Conservation (phyloP, 73 alveolate species). For the Blepharisma stoltei region DNA sequence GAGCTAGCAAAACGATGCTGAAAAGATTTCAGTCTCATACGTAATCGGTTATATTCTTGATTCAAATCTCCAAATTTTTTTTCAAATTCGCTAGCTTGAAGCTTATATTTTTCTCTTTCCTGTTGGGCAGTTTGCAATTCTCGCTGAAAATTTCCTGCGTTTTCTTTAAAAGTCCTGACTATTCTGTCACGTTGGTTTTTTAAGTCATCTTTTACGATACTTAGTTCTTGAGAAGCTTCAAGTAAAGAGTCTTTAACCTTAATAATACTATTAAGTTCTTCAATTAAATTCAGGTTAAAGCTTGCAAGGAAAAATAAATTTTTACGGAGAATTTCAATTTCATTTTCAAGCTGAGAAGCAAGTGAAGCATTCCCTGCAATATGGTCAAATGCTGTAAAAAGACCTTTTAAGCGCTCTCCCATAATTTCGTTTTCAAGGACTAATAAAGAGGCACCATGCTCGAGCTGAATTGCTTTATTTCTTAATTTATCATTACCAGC, state of each 20-base stretch:
- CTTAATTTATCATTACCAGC: constrained; percentile 45
- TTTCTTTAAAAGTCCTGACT: constrained; percentile 1
- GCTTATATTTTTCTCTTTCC: background rate
- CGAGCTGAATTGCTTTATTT: constrained; percentile 50
- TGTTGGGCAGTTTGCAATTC: background rate
- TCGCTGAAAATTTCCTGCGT: background rate
- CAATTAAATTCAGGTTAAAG: background rate
- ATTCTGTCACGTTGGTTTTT: constrained; percentile 13
- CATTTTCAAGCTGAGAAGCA: constrained; percentile 23
- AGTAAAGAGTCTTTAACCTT: background rate
- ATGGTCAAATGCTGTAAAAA: constrained; percentile 36
- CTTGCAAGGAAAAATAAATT: background rate
- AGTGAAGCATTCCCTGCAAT: constrained; percentile 39
- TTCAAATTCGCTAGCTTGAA: background rate
- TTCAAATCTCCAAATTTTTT: constrained; percentile 10
- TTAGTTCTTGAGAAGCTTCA: background rate
- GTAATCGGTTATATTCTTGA: background rate
- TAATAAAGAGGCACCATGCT: constrained; percentile 39
- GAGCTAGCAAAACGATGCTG: too few relatives aligned
- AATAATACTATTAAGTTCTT: background rate
- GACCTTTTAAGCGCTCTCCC: constrained; percentile 49
- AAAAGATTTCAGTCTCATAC: background rate
- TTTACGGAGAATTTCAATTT: background rate
- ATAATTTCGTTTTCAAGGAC: constrained; percentile 59
- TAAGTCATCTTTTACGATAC: background rate